phyloP scores from a whole-genome alignment of 495 filamentous ascomycete genomes.

The Lophium mytilinum region DNA sequence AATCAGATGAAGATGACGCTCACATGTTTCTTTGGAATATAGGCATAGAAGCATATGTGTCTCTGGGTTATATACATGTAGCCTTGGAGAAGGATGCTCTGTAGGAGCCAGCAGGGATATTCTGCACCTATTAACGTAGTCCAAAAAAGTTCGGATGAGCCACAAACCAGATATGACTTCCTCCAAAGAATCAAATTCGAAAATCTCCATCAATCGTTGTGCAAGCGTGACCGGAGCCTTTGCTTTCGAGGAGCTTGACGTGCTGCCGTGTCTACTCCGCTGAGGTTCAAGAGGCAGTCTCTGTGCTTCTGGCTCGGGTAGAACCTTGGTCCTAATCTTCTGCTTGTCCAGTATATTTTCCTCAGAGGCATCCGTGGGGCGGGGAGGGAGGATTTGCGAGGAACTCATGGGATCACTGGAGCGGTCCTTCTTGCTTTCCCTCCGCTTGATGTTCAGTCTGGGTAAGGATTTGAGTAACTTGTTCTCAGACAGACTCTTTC shows the following conservation, averaged over 20 bases:
- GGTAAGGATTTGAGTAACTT: slow-evolving; percentile 52
- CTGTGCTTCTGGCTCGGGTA: slow-evolving; percentile 14
- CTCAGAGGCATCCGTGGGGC: slow-evolving; percentile 20
- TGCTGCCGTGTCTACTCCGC: slow-evolving; percentile 21
- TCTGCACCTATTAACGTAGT: slow-evolving; percentile 42
- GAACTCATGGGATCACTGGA: slow-evolving; percentile 27
- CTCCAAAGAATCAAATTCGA: slow-evolving; percentile 73
- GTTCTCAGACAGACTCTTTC: slow-evolving; percentile 53
- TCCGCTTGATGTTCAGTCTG: slow-evolving; percentile 40
- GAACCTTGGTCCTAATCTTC: slow-evolving; percentile 3
- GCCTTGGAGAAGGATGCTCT: slow-evolving; percentile 86
- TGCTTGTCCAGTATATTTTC: slow-evolving; percentile 23
- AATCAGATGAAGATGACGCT: slow-evolving; percentile 20
- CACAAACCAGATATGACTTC: slow-evolving; percentile 67
- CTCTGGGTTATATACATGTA: slow-evolving; percentile 94
- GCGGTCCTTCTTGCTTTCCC: slow-evolving; percentile 23
- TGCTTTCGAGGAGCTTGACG: slow-evolving; percentile 32
- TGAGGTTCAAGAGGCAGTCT: slow-evolving; percentile 25
- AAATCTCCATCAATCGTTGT: slow-evolving; percentile 74
- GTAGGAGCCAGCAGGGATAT: slow-evolving; percentile 89
- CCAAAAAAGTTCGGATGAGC: neutral
- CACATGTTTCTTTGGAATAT: slow-evolving; percentile 83
- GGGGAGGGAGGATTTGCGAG: slow-evolving; percentile 33
- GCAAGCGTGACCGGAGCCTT: slow-evolving; percentile 46
- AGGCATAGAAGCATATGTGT: slow-evolving; percentile 96